Conservation (phyloP, 495 filamentous ascomycete species). For the Astrothelium subdiscretum region DNA sequence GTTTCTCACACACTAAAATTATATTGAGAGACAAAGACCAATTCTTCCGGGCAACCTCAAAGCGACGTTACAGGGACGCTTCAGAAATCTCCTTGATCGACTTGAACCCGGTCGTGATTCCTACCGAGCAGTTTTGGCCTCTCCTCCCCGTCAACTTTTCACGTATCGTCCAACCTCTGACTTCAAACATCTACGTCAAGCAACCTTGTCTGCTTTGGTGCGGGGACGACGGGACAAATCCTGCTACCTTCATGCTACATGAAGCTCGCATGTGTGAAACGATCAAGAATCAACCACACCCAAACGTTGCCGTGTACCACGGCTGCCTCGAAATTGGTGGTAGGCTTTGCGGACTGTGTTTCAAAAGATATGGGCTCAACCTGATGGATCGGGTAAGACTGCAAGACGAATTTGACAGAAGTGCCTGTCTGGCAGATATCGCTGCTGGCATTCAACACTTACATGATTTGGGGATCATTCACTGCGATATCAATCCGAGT, state of each 20-base stretch:
- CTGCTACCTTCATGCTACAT: background rate
- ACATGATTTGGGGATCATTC: background rate
- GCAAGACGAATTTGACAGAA: background rate
- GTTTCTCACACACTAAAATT: background rate
- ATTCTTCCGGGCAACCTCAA: background rate
- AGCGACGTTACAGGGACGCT: background rate
- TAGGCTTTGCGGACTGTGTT: background rate
- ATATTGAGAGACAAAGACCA: background rate
- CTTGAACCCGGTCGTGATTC: background rate
- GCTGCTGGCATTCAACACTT: background rate
- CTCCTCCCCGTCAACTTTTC: background rate
- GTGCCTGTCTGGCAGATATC: background rate
- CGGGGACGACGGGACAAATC: background rate
- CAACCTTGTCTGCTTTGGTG: background rate
- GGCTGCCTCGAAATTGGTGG: background rate
- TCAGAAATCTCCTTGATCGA: background rate
- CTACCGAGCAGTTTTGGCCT: background rate
- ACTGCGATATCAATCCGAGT: background rate
- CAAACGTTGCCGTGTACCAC: background rate
- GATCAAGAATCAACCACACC: background rate
- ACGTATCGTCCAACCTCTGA: background rate
- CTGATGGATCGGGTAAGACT: background rate
- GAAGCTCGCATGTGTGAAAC: background rate
- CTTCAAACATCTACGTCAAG: background rate
- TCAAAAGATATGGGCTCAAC: background rate